Evolutionary conservation across 2,329 filamentous ascomycete genomes (phyloP).

Genomic region (Fusarium sp.): DNA sequence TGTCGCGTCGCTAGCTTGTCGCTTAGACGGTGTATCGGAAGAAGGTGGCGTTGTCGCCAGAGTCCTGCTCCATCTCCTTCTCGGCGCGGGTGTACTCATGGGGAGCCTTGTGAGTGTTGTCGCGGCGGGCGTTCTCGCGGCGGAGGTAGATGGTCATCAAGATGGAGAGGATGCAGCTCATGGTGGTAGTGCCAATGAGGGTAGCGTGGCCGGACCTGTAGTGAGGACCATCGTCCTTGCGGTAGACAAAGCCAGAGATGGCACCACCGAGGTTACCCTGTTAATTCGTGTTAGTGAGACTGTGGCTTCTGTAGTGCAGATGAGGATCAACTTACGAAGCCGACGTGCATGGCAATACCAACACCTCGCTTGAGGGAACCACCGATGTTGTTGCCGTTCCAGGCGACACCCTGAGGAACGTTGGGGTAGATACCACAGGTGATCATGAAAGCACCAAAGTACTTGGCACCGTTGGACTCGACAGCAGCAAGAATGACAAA

Average conservation of each 20-base stretch:
- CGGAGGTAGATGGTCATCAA: slow-evolving; percentile 70
- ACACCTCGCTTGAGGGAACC: slow-evolving; percentile 66
- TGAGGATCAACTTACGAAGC: slow-evolving; percentile 48
- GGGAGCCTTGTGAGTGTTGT: slow-evolving; percentile 59
- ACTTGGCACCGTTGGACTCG: slow-evolving; percentile 56
- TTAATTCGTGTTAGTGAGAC: slow-evolving; percentile 38
- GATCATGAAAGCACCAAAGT: slow-evolving; percentile 60
- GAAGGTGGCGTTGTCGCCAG: slow-evolving; percentile 68
- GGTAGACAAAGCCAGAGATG: slow-evolving; percentile 51
- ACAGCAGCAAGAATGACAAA: slow-evolving; percentile 49
- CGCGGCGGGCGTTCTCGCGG: slow-evolving; percentile 67
- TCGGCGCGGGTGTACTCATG: slow-evolving; percentile 66
- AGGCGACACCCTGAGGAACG: slow-evolving; percentile 67
- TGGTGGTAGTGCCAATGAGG: slow-evolving; percentile 66
- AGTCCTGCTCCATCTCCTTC: slow-evolving; percentile 63
- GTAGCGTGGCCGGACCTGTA: slow-evolving; percentile 71
- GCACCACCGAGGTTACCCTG: slow-evolving; percentile 53
- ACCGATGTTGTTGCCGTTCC: slow-evolving; percentile 71
- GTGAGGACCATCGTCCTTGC: slow-evolving; percentile 59
- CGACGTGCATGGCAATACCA: slow-evolving; percentile 68
- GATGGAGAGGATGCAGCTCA: slow-evolving; percentile 62
- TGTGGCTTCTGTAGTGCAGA: slow-evolving; percentile 4
- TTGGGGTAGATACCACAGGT: slow-evolving; percentile 61
- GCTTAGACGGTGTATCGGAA: slow-evolving; percentile 64
- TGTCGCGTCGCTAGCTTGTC: slow-evolving; percentile 5